Evolutionary conservation across 108 stramenopile species (phyloP), one percentile per base, ranked within the genome.

Genomic region (Cyclotella choctawhatcheeana): DNA sequence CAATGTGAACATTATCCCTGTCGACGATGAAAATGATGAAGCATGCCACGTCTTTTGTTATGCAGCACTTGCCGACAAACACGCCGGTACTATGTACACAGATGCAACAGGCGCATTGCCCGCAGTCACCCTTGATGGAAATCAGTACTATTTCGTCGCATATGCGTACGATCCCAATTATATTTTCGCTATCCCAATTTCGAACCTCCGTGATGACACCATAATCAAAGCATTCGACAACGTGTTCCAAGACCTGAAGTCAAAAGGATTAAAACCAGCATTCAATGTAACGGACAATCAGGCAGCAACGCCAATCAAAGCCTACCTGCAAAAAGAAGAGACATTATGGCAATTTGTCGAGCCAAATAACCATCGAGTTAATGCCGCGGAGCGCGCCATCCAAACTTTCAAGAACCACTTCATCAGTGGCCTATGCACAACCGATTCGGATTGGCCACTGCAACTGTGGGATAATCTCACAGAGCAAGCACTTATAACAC

Each of bases 331-430:
- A 40, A 6, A 12, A 6, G 12, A 40, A 40, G 37, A 40, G 6
- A 40, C 12, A 8, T 8, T 8, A 40, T 40, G 37, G 37, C 72
- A 64, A 65, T 20, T 64, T 20, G 72, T 65, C 20, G 34, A 33
- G 8, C 72, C 72, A 0, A 20, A 66, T 34, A 48, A 44, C 12
- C 72, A 65, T 24, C 25, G 71, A 4, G 64, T 63, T 14, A 73
- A 68, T 53, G 67, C 67, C 5, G 69, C 71, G 12, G 75, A 77
- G 71, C 27, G 76, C 0, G 69, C 82, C 18, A 77, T 82, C 44
- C 71, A 70, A 51, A 77, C 71, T 1, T 73, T 85, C 69, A 27
- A 70, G 55, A 50, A 64, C 58, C 71, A 65, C 58, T 71, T 67
- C 52, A 60, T 73, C 44, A 53, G 48, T 13, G 58, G 25, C 8